A percentile compares a stretch with the other conserved stretches of the same genome.
Conservation (phyloP, 2,329 filamentous ascomycete species). For the Keithomyces neogunnii region DNA sequence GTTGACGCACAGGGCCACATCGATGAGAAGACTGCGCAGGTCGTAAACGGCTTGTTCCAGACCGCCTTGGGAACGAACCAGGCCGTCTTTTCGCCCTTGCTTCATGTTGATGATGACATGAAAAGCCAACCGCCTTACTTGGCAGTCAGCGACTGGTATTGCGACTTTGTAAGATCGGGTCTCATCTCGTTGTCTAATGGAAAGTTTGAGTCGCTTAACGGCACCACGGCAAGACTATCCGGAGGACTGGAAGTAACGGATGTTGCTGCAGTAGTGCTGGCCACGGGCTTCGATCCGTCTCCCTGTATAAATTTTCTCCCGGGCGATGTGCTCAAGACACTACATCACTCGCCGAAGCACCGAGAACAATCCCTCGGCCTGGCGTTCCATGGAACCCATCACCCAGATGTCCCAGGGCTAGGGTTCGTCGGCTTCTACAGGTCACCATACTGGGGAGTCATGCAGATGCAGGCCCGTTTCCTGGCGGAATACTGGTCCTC, state of each 20-base stretch:
- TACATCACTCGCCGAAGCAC: slow-evolving; percentile 49
- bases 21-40: slow-evolving; percentile 44
- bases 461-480: slow-evolving; percentile 76
- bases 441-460: slow-evolving; percentile 77
- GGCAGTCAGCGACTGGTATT: slow-evolving; percentile 63
- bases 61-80: slow-evolving; percentile 45
- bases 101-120: slow-evolving; percentile 30
- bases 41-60: slow-evolving; percentile 43
- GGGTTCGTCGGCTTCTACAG: slow-evolving; percentile 81
- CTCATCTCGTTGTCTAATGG: slow-evolving; percentile 45
- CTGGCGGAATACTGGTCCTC: slow-evolving; percentile 52
- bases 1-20: slow-evolving; percentile 58
- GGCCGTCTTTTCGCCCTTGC: slow-evolving; percentile 35
- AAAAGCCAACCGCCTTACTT: slow-evolving; percentile 52
- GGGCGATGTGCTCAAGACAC: slow-evolving; percentile 38
- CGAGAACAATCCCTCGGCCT: slow-evolving; percentile 55
- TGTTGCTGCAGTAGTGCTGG: slow-evolving; percentile 60
- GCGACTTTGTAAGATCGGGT: slow-evolving; percentile 63
- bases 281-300: slow-evolving; percentile 65
- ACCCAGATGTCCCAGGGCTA: slow-evolving; percentile 51
- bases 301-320: slow-evolving; percentile 58
- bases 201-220: slow-evolving; percentile 27
- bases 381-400: slow-evolving; percentile 57
- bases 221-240: slow-evolving; percentile 25
- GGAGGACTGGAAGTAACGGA: slow-evolving; percentile 34